Conservation (phyloP, 306 rosid species). For the Carpinus fangiana region DNA sequence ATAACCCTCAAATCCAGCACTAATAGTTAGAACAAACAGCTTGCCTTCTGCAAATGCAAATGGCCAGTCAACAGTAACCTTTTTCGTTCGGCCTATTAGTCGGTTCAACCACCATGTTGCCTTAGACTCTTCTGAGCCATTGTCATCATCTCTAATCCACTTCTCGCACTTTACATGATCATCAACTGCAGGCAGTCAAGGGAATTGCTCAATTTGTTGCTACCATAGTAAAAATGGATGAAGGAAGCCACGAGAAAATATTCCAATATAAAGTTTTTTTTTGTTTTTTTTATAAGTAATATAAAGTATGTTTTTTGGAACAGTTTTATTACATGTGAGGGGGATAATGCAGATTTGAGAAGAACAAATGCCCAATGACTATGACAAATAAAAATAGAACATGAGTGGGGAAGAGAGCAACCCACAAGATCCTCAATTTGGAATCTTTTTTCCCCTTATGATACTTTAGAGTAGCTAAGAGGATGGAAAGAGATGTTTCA, state of each 20-base stretch:
- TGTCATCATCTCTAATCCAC: slow-evolving; percentile 77
- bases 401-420: neutral
- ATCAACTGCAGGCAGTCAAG: slow-evolving; percentile 68
- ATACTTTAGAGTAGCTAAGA: neutral
- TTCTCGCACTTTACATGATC: slow-evolving; percentile 90
- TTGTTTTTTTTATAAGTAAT: neutral
- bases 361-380: neutral
- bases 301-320: neutral
- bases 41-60: slow-evolving; percentile 76
- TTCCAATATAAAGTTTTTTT: neutral
- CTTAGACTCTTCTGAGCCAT: slow-evolving; percentile 56
- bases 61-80: slow-evolving; percentile 82
- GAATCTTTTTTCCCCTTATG: neutral
- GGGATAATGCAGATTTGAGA: neutral
- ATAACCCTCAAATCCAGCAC: slow-evolving; percentile 96
- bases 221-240: slow-evolving; percentile 7
- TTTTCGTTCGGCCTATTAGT: slow-evolving; percentile 73
- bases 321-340: neutral
- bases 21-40: slow-evolving; percentile 85
- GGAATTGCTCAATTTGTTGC: slow-evolving; percentile 37
- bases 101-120: slow-evolving; percentile 86
- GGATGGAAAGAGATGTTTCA: neutral
- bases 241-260: neutral
- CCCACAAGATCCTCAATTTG: neutral
- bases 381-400: neutral